Evolutionary conservation across 805 yeast genomes (phyloP).

Genomic region (Yamadazyma scolyti): DNA sequence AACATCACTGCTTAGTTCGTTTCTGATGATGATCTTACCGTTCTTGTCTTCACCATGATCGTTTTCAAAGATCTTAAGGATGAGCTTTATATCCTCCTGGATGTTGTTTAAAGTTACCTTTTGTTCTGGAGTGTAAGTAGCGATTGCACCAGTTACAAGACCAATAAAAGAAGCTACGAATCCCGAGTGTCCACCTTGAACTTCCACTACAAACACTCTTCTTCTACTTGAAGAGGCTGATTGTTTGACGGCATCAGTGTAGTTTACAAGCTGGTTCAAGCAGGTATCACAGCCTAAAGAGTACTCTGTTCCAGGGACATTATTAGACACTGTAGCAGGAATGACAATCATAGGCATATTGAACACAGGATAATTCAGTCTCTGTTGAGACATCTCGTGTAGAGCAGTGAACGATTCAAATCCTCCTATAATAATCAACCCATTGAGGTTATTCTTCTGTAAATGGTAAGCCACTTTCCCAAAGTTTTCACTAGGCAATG

Average conservation of each 20-base stretch:
- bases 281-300: conserved; percentile 76
- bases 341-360: conserved; percentile 73
- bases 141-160: conserved; percentile 68
- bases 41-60: conserved; percentile 63
- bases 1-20: conserved; percentile 66
- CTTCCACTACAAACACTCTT: conserved; percentile 76
- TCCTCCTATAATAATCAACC: conserved; percentile 74
- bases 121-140: conserved; percentile 75
- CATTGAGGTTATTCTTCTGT: conserved; percentile 65
- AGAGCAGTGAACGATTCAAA: conserved; percentile 76
- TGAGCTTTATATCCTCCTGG: conserved; percentile 60
- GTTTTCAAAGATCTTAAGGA: conserved; percentile 55
- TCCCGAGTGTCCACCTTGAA: conserved; percentile 85
- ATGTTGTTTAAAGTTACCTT: conserved; percentile 57
- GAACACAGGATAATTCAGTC: conserved; percentile 63
- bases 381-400: conserved; percentile 59
- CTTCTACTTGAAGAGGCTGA: conserved; percentile 76
- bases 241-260: conserved; percentile 78
- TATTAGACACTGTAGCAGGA: conserved; percentile 78
- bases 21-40: conserved; percentile 67
- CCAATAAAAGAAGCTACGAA: conserved; percentile 69
- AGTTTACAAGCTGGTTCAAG: conserved; percentile 62
- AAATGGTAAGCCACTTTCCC: conserved; percentile 72
- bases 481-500: conserved; percentile 62
- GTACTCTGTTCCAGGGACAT: conserved; percentile 80